Conservation (phyloP, 2,329 filamentous ascomycete species). For the Magnaporthales sp. region DNA sequence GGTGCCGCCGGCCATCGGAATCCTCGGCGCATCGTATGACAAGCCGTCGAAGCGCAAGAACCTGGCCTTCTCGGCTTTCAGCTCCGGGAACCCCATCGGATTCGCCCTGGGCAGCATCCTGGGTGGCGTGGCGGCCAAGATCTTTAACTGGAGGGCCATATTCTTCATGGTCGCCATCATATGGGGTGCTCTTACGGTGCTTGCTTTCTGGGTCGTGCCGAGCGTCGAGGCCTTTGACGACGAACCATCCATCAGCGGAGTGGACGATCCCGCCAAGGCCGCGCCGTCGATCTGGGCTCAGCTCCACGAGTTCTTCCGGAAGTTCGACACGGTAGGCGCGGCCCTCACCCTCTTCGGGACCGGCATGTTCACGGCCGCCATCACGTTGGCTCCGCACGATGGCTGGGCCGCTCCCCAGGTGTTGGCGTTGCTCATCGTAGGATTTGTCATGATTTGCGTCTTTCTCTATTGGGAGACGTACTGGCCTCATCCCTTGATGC, state of each 20-base stretch:
- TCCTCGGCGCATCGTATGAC: conserved; percentile 55
- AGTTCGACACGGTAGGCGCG: conserved; percentile 54
- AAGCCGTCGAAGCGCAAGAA: conserved; percentile 55
- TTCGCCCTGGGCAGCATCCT: conserved; percentile 42
- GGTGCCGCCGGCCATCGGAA: conserved; percentile 54
- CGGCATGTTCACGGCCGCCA: conserved; percentile 52
- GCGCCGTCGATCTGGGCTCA: conserved; percentile 23
- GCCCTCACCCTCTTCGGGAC: conserved; percentile 54
- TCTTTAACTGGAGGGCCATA: conserved; percentile 55
- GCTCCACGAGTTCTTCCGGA: conserved; percentile 33
- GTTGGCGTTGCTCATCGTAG: conserved; percentile 52
- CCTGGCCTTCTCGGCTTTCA: conserved; percentile 53
- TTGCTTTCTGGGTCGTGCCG: conserved; percentile 55
- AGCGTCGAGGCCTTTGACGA: conserved; percentile 30
- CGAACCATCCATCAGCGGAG: conserved; percentile 15
- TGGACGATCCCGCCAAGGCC: conserved; percentile 15
- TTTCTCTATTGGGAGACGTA: conserved; percentile 58
- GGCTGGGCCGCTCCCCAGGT: conserved; percentile 57
- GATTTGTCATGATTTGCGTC: conserved; percentile 41
- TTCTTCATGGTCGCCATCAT: conserved; percentile 56
- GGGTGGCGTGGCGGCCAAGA: conserved; percentile 50
- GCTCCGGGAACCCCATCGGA: conserved; percentile 28
- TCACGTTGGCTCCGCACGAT: conserved; percentile 48
- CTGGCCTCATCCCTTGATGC: conserved; percentile 39
- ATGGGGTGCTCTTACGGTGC: conserved; percentile 48